Conservation (phyloP, 2,329 filamentous ascomycete genomes). For the Xylaria digitata region DNA sequence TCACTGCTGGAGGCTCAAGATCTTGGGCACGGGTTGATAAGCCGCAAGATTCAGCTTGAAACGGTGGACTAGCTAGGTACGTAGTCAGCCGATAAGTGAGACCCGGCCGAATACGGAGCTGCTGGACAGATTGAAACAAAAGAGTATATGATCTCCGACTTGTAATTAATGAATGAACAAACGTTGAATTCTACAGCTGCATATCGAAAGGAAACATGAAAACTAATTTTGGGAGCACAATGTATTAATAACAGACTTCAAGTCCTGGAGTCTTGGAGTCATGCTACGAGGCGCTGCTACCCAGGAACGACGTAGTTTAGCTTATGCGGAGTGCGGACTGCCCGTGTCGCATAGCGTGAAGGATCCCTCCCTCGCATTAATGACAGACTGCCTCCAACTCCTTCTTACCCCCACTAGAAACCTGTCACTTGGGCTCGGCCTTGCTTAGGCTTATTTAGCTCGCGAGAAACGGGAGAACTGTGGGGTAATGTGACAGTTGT, state of each 20-base stretch:
- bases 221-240: background rate
- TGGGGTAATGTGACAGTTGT: conserved; percentile 26
- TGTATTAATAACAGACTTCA: conserved; percentile 30
- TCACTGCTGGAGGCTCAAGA: conserved; percentile 12
- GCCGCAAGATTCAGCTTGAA: background rate
- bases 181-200: background rate
- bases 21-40: background rate
- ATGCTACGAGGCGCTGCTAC: background rate
- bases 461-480: conserved; percentile 9
- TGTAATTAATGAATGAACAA: background rate
- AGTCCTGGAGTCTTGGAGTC: conserved; percentile 19
- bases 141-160: background rate
- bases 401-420: conserved; percentile 11
- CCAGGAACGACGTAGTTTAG: conserved; percentile 8
- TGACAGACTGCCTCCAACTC: conserved; percentile 22
- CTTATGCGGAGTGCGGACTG: conserved; percentile 30
- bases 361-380: conserved; percentile 18
- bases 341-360: conserved; percentile 33
- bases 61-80: background rate
- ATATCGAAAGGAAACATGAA: conserved; percentile 11
- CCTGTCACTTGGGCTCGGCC: conserved; percentile 6
- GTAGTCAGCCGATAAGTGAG: conserved; percentile 22
- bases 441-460: background rate
- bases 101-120: conserved; percentile 27
- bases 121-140: conserved; percentile 14